Conservation (phyloP, 2,329 filamentous ascomycete species). For the Penicillium nordicum region DNA sequence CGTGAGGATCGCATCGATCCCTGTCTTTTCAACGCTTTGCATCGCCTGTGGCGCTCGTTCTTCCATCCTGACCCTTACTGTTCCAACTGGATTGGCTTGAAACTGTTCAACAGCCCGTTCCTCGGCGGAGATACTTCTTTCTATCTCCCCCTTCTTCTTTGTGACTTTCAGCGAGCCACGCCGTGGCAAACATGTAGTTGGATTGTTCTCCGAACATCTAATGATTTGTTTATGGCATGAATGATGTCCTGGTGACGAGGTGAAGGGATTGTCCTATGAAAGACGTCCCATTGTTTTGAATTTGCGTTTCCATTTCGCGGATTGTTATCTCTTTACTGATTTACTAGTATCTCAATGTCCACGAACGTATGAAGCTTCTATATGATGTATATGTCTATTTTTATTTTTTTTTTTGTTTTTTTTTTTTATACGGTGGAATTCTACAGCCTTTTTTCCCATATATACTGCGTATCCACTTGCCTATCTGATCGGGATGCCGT, state of each 20-base stretch:
- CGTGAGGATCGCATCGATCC: conserved; percentile 3
- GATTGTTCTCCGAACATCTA: conserved; percentile 11
- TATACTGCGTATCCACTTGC: background rate
- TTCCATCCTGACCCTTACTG: conserved; percentile 15
- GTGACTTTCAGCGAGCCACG: conserved; percentile 4
- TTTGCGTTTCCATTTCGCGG: conserved; percentile 13
- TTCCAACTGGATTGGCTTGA: conserved; percentile 33
- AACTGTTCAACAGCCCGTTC: conserved; percentile 23
- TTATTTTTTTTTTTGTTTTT: background rate
- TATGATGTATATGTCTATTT: conserved; percentile 38
- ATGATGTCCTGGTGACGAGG: conserved; percentile 12
- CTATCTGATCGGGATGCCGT: conserved; percentile 15
- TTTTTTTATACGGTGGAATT: background rate
- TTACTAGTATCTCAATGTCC: conserved; percentile 22
- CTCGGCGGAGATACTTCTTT: conserved; percentile 14
- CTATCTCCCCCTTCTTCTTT: conserved; percentile 7
- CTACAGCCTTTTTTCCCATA: background rate
- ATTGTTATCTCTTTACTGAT: conserved; percentile 20
- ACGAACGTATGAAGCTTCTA: conserved; percentile 33
- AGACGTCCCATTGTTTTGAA: conserved; percentile 5
- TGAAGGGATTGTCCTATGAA: conserved; percentile 3
- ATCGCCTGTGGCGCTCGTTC: conserved; percentile 26
- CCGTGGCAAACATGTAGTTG: conserved; percentile 8
- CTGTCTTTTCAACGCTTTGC: conserved; percentile 12
- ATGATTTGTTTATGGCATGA: conserved; percentile 18